phyloP scores from a whole-genome alignment of 306 rosid genomes.

The Acmispon strigosus region DNA sequence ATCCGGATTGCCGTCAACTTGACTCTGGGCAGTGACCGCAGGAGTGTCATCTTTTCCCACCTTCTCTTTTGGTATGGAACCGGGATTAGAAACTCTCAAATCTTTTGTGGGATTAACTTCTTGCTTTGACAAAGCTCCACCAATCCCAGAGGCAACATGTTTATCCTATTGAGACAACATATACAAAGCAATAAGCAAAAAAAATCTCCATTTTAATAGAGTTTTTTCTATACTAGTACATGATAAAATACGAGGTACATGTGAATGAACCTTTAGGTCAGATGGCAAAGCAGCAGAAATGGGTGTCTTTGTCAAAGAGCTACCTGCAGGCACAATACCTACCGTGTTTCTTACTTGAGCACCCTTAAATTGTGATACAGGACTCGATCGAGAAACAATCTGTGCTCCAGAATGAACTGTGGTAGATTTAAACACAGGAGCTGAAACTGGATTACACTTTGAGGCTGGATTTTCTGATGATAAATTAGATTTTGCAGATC shows the following conservation, averaged over 20 bases:
- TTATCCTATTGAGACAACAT: constrained; percentile 26
- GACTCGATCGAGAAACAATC: constrained; percentile 49
- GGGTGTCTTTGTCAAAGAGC: constrained; percentile 31
- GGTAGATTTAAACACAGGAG: constrained; percentile 42
- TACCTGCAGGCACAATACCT: constrained; percentile 35
- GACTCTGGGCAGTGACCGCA: background rate
- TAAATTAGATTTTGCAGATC: constrained; percentile 32
- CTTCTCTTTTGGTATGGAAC: constrained; percentile 16
- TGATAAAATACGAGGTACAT: constrained; percentile 12
- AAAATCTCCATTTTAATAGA: constrained; percentile 9
- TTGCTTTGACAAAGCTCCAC: constrained; percentile 26
- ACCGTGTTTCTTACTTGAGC: constrained; percentile 43
- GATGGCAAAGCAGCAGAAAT: constrained; percentile 18
- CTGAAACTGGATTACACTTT: constrained; percentile 31
- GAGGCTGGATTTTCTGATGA: constrained; percentile 33
- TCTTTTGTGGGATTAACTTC: constrained; percentile 34
- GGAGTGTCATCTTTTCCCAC: constrained; percentile 16
- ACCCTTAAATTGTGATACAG: constrained; percentile 46
- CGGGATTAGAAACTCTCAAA: background rate
- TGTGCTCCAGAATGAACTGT: constrained; percentile 67
- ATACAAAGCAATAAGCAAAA: constrained; percentile 8
- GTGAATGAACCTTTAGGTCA: constrained; percentile 36
- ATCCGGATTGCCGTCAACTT: background rate
- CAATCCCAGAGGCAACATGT: constrained; percentile 18
- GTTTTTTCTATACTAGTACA: constrained; percentile 17